Evolutionary conservation across 345 rosid species (phyloP).

Genomic region (Gossypium turneri): DNA sequence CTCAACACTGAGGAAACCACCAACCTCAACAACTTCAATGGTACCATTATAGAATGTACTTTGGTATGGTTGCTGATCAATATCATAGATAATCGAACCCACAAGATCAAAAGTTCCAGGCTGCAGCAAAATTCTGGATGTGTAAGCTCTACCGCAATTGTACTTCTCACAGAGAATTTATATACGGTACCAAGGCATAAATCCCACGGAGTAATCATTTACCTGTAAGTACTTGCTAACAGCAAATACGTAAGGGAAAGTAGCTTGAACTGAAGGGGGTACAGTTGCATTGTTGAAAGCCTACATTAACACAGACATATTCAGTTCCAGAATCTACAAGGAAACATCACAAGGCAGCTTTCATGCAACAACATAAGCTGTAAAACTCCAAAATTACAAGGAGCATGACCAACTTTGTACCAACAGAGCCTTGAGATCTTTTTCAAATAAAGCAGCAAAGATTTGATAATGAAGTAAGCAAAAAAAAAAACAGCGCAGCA

Average conservation of each 20-base stretch:
- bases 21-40: conserved; percentile 78
- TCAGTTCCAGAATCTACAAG: conserved; percentile 7
- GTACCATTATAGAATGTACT: conserved; percentile 81
- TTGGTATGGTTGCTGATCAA: conserved; percentile 74
- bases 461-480: background rate
- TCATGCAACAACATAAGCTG: background rate
- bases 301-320: conserved; percentile 34
- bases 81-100: conserved; percentile 70
- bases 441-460: background rate
- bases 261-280: conserved; percentile 68
- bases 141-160: background rate
- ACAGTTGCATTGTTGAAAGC: conserved; percentile 78
- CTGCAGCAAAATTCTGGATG: conserved; percentile 31
- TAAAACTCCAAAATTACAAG: background rate
- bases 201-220: conserved; percentile 1
- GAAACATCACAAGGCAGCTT: background rate
- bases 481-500: background rate
- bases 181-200: background rate
- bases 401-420: background rate
- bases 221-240: conserved; percentile 95
- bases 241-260: conserved; percentile 75
- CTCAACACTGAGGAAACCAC: conserved; percentile 72
- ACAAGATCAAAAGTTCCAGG: conserved; percentile 90
- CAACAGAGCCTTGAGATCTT: conserved; percentile 5
- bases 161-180: background rate